phyloP scores from a whole-genome alignment of 2,329 filamentous ascomycete genomes.

The Penicillium sp. region DNA sequence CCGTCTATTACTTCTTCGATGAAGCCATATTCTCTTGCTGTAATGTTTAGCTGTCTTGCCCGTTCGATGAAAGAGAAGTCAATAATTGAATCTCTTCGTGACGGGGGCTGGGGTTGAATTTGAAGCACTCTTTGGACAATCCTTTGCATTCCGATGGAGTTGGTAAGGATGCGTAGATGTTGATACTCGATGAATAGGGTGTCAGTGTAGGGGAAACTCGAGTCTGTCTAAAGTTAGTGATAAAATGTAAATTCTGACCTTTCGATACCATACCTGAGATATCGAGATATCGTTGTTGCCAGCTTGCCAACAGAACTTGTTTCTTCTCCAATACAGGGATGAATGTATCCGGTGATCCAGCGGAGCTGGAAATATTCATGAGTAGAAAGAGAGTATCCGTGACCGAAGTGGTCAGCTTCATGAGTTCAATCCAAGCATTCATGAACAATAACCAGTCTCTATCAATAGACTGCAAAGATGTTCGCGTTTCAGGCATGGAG shows the following conservation, averaged over 20 bases:
- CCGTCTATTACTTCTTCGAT: not conserved
- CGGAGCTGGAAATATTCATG: not conserved
- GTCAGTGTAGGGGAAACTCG: not conserved
- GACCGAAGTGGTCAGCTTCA: not conserved
- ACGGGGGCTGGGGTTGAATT: not conserved
- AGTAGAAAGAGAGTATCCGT: not conserved
- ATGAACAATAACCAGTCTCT: not conserved
- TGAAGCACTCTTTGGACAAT: not conserved
- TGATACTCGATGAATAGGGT: not conserved
- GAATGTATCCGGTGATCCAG: not conserved
- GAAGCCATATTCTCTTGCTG: not conserved
- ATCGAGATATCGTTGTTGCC: not conserved
- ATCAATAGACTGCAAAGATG: not conserved
- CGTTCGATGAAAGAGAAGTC: not conserved
- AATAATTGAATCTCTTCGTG: not conserved
- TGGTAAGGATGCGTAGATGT: not conserved
- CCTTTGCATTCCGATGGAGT: not conserved
- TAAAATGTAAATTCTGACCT: not conserved
- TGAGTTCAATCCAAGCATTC: not conserved
- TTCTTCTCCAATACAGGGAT: not conserved
- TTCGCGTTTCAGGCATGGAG: not conserved
- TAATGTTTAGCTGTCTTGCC: not conserved
- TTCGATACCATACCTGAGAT: not conserved
- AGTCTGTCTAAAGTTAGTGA: not conserved
- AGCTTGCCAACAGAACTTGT: not conserved